phyloP scores from a whole-genome alignment of 139 green algal genomes.

The Raphidocelis subcapitata region DNA sequence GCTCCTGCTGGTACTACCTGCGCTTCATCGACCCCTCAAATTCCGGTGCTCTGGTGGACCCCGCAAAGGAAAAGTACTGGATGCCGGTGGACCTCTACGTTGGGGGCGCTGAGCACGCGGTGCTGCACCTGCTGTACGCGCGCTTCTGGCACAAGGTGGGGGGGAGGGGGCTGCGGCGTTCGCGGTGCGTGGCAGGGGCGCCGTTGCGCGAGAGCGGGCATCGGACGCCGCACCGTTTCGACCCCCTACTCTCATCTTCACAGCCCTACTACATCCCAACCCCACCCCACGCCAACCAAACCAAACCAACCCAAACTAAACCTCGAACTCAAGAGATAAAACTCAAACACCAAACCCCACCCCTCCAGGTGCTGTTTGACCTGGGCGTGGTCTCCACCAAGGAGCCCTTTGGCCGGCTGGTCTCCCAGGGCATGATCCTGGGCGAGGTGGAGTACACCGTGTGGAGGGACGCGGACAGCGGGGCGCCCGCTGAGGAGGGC shows the following conservation, averaged over 20 bases:
- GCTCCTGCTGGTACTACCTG: constrained; percentile 97
- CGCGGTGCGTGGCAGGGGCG: background rate
- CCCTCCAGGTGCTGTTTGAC: constrained; percentile 91
- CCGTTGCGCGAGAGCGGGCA: background rate
- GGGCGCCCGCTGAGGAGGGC: constrained; percentile 39
- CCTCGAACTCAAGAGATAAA: background rate
- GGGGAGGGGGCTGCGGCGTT: background rate
- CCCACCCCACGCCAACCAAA: no score
- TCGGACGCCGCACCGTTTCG: background rate
- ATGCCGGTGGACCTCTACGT: constrained; percentile 99
- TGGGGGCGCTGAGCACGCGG: constrained; percentile 97
- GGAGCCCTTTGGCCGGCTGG: constrained; percentile 93
- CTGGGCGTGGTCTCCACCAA: constrained; percentile 87
- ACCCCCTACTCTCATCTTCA: background rate
- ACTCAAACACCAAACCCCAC: background rate
- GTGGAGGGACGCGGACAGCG: constrained; percentile 50
- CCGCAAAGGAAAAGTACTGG: constrained; percentile 91
- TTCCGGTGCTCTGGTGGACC: constrained; percentile 66
- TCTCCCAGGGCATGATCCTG: constrained; percentile 99
- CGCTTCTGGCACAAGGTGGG: constrained; percentile 97
- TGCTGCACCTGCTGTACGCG: constrained; percentile 98
- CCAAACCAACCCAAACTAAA: background rate
- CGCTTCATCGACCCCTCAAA: constrained; percentile 94
- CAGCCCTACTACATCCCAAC: background rate
- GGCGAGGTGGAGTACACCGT: constrained; percentile 91